phyloP scores from a whole-genome alignment of 139 green algal genomes.

The Bryopsis sp. region DNA sequence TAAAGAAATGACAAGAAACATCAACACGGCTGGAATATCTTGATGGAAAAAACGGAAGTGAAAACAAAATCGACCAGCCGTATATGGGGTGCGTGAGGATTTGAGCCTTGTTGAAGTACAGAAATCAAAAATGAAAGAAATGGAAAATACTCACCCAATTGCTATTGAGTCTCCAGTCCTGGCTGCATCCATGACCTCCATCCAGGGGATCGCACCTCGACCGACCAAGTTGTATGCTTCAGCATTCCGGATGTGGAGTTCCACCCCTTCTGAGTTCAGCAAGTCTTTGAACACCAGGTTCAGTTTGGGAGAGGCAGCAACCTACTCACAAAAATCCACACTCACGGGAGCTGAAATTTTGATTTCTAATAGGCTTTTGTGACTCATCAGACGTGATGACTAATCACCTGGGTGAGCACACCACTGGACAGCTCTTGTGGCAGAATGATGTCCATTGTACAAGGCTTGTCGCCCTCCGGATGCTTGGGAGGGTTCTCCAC shows the following conservation, averaged over 20 bases:
- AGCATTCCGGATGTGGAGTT: background rate
- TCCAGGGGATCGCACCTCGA: background rate
- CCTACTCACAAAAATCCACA: conserved; percentile 13
- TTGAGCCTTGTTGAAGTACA: no score
- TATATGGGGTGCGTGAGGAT: no score
- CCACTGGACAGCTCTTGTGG: conserved; percentile 14
- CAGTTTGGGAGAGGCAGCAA: conserved; percentile 1
- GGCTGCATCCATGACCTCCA: background rate
- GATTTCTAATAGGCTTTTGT: background rate
- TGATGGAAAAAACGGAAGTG: no score
- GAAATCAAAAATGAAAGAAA: no score
- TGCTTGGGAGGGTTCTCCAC: no score
- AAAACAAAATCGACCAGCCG: no score
- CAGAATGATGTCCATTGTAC: background rate
- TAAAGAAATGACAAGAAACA: no score
- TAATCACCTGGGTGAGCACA: conserved; percentile 2
- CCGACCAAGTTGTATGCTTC: background rate
- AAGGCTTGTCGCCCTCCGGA: no score
- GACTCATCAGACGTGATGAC: background rate
- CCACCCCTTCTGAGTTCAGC: background rate
- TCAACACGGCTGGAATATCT: no score
- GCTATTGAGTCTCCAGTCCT: no score
- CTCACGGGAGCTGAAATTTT: no score
- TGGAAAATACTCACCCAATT: no score
- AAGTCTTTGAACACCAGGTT: conserved; percentile 10